Evolutionary conservation across 1,139 yeast species (phyloP).

Genomic region (Geotrichum candidum): DNA sequence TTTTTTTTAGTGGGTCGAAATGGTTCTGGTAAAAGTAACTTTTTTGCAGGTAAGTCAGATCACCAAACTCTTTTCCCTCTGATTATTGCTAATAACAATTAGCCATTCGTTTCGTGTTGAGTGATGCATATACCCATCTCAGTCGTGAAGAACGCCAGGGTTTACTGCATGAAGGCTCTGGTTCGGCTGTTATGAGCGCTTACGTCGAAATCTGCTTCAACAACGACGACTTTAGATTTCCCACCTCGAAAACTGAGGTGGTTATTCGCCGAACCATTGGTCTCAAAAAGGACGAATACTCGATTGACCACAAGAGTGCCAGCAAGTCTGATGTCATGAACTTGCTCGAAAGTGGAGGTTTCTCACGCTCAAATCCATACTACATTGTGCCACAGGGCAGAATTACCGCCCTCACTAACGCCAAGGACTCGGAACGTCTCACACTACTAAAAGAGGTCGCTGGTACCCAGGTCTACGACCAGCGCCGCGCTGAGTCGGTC

Average conservation of each 20-base stretch:
- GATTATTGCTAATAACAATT: conserved; percentile 2
- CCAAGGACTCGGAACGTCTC: conserved; percentile 77
- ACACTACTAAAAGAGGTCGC: conserved; percentile 83
- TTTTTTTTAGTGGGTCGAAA: conserved; percentile 60
- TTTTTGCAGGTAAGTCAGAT: conserved; percentile 52
- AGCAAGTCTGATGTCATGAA: conserved; percentile 79
- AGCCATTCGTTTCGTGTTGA: conserved; percentile 86
- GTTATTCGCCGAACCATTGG: conserved; percentile 84
- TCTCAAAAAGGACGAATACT: conserved; percentile 77
- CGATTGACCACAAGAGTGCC: conserved; percentile 71
- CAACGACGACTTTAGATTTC: conserved; percentile 70
- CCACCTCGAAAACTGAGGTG: conserved; percentile 62
- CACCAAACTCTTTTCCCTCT: not conserved
- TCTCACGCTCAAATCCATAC: conserved; percentile 84
- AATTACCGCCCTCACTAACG: conserved; percentile 73
- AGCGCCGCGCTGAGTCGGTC: conserved; percentile 67
- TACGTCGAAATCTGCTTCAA: conserved; percentile 87
- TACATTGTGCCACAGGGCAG: conserved; percentile 97
- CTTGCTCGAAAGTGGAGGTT: conserved; percentile 85
- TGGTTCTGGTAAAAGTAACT: conserved; percentile 95
- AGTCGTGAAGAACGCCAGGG: conserved; percentile 87
- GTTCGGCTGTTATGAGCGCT: conserved; percentile 80
- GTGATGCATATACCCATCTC: conserved; percentile 86
- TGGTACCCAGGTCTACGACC: conserved; percentile 89
- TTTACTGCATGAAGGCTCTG: conserved; percentile 74